Percentiles rank a stretch among this genome's conserved stretches.
These are phyloP conservation scores for Rubia tinctorum DNA, from an alignment of 305 asterid genomes.

Conservation along the genomic window DNA sequence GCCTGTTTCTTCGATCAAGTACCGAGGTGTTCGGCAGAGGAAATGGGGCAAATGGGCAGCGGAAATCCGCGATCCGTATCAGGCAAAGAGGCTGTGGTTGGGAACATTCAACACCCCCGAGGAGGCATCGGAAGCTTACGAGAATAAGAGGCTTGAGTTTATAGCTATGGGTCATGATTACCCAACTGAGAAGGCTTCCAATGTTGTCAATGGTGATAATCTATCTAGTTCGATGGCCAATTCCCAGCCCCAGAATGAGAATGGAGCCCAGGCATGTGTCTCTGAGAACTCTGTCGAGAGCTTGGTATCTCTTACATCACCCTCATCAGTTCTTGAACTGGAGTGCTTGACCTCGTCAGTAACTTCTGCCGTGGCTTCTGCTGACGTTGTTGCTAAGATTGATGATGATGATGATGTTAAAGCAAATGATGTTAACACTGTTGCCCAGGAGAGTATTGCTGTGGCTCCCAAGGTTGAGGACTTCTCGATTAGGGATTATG, in stretches of 20 bases:
- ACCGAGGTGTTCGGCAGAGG: conserved; percentile 67
- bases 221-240: conserved; percentile 11
- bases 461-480: conserved; percentile 26
- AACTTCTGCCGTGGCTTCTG: conserved; percentile 7
- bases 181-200: conserved; percentile 26
- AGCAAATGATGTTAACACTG: neutral
- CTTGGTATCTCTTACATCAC: conserved; percentile 42
- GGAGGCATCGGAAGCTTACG: conserved; percentile 76
- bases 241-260: neutral
- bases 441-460: conserved; percentile 3
- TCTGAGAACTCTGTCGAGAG: conserved; percentile 46
- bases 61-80: conserved; percentile 78
- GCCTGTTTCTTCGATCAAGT: conserved; percentile 22
- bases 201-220: conserved; percentile 11
- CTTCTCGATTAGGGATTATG: conserved; percentile 32
- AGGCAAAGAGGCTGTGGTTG: conserved; percentile 69
- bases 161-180: conserved; percentile 34
- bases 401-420: neutral
- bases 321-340: conserved; percentile 44
- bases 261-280: conserved; percentile 3
- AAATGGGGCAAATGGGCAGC: conserved; percentile 99
- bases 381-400: neutral
- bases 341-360: conserved; percentile 30
- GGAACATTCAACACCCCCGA: conserved; percentile 74
- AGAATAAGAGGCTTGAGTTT: conserved; percentile 52